phyloP scores from a whole-genome alignment of 192 early-diverging fungal genomes.

The Backusella morwellensis region DNA sequence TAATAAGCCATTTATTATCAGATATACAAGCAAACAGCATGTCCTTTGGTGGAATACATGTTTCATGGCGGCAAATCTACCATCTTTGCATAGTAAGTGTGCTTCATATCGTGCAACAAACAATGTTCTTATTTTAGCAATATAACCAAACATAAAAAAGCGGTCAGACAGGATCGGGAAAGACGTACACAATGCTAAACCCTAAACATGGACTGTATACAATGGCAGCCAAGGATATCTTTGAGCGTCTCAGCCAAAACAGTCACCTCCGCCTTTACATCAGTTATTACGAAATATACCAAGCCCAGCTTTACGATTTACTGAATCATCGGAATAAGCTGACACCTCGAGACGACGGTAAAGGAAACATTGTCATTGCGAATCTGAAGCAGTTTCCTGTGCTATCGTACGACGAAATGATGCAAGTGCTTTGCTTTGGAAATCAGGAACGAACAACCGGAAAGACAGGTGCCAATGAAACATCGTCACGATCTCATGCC shows the following conservation, averaged over 20 bases:
- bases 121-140: background rate
- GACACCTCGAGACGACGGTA: slow-evolving; percentile 93
- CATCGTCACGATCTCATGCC: slow-evolving; percentile 96
- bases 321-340: slow-evolving; percentile 86
- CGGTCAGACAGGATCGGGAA: slow-evolving; percentile 84
- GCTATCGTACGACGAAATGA: slow-evolving; percentile 72
- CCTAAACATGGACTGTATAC: slow-evolving; percentile 88
- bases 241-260: slow-evolving; percentile 67
- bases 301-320: slow-evolving; percentile 91
- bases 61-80: slow-evolving; percentile 96
- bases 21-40: slow-evolving; percentile 88
- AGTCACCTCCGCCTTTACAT: slow-evolving; percentile 75
- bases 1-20: background rate
- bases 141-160: slow-evolving; percentile 26
- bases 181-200: slow-evolving; percentile 97
- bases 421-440: slow-evolving; percentile 92
- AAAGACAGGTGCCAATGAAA: slow-evolving; percentile 91
- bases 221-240: slow-evolving; percentile 88
- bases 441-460: slow-evolving; percentile 86
- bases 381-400: slow-evolving; percentile 85
- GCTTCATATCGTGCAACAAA: background rate
- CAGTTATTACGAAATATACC: slow-evolving; percentile 97
- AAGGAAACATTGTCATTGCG: slow-evolving; percentile 87
- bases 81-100: slow-evolving; percentile 93
- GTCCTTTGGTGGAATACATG: slow-evolving; percentile 91